Conservation (phyloP, 345 rosid species). For the Raphanus raphanistrum region DNA sequence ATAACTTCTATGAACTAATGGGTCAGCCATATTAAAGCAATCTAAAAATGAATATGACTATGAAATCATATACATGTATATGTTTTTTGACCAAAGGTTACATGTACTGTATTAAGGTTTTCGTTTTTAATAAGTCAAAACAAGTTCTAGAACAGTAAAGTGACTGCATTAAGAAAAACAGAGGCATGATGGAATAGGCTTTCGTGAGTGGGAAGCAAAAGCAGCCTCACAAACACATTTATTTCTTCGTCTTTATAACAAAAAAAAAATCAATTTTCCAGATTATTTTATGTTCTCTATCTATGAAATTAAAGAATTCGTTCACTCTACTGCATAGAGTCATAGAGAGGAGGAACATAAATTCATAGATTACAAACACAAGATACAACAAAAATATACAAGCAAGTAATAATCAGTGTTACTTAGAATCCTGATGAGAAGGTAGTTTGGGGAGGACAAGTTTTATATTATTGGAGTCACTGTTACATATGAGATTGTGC, state of each 20-base stretch:
- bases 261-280: background rate
- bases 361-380: background rate
- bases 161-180: slow-evolving; percentile 7
- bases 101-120: background rate
- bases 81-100: background rate
- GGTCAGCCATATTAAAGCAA: slow-evolving; percentile 9
- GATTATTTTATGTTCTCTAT: background rate
- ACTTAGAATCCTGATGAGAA: background rate
- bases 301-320: background rate
- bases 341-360: background rate
- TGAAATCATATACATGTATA: background rate
- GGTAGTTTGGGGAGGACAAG: background rate
- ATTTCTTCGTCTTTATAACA: background rate
- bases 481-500: background rate
- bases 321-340: background rate
- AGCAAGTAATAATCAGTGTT: background rate
- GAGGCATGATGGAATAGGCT: slow-evolving; percentile 4
- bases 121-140: background rate
- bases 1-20: background rate
- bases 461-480: background rate
- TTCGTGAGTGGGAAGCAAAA: slow-evolving; percentile 29
- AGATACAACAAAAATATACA: background rate
- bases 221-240: slow-evolving; percentile 12
- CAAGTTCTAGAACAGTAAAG: background rate
- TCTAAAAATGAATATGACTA: background rate